These are phyloP conservation scores for Backusella macrospora DNA, from an alignment of 192 early-diverging fungal species.

Conservation along the genomic window DNA sequence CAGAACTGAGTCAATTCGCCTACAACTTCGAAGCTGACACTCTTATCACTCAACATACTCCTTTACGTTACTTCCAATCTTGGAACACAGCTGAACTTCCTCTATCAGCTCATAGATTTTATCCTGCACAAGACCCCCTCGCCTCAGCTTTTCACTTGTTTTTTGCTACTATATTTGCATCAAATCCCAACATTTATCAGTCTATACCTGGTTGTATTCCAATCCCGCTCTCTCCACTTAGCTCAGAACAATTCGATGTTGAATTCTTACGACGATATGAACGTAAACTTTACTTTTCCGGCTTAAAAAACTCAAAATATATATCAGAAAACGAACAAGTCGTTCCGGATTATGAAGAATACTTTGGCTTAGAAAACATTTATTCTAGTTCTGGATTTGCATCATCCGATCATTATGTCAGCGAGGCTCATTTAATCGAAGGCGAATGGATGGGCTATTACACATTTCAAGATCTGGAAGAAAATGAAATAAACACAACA, in stretches of 20 bases:
- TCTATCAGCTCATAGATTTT: constrained; percentile 21
- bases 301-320: constrained; percentile 2
- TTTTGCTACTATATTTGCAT: constrained; percentile 42
- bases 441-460: constrained; percentile 50
- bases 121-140: constrained; percentile 35
- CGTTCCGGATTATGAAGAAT: not conserved
- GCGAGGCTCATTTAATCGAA: constrained; percentile 39
- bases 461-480: constrained; percentile 36
- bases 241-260: constrained; percentile 34
- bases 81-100: constrained; percentile 18
- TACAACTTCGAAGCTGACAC: constrained; percentile 39
- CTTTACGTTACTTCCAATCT: constrained; percentile 26
- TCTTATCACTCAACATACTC: constrained; percentile 22
- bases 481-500: not conserved
- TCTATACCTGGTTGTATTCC: constrained; percentile 35
- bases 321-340: constrained; percentile 13
- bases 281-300: constrained; percentile 25
- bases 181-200: constrained; percentile 33
- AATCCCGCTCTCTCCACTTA: constrained; percentile 32
- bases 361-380: constrained; percentile 18
- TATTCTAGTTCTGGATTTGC: constrained; percentile 36
- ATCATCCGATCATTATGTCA: constrained; percentile 27
- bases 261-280: constrained; percentile 41
- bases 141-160: constrained; percentile 41
- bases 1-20: constrained; percentile 35